phyloP scores from a whole-genome alignment of 2,329 filamentous ascomycete species.

The Xylariaceae sp. region DNA sequence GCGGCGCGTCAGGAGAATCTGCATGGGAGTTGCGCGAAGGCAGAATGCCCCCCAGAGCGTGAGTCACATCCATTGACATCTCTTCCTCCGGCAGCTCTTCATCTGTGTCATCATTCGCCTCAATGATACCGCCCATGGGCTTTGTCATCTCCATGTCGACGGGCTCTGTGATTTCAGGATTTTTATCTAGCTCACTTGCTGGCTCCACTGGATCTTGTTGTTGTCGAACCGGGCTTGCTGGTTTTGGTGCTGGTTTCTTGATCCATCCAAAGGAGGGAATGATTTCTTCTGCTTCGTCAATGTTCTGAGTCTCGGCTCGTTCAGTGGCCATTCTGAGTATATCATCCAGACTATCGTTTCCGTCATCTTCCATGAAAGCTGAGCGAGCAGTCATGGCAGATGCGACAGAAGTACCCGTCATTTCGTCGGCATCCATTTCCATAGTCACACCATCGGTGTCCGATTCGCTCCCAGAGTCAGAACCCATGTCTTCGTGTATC shows the following conservation, averaged over 20 bases:
- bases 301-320: constrained; percentile 69
- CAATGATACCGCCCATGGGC: constrained; percentile 54
- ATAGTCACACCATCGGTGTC: constrained; percentile 74
- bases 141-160: constrained; percentile 58
- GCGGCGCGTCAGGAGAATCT: constrained; percentile 23
- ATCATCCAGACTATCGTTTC: constrained; percentile 73
- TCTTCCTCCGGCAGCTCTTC: constrained; percentile 58
- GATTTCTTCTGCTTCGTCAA: constrained; percentile 66
- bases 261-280: constrained; percentile 77
- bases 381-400: constrained; percentile 56
- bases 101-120: constrained; percentile 33
- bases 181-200: constrained; percentile 21
- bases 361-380: constrained; percentile 53
- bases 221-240: constrained; percentile 31
- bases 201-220: constrained; percentile 42
- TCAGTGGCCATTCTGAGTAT: constrained; percentile 72
- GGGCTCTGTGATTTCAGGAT: constrained; percentile 39
- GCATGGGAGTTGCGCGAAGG: constrained; percentile 34
- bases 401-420: constrained; percentile 65
- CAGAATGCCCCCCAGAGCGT: constrained; percentile 76
- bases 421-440: constrained; percentile 75
- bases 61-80: constrained; percentile 93
- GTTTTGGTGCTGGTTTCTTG: constrained; percentile 49
- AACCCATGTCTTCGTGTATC: constrained; percentile 46
- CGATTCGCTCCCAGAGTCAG: constrained; percentile 48